A percentile compares a stretch with the other conserved stretches of the same genome.
phyloP scores from a whole-genome alignment of 495 filamentous ascomycete genomes.

The Penicillium canariense region DNA sequence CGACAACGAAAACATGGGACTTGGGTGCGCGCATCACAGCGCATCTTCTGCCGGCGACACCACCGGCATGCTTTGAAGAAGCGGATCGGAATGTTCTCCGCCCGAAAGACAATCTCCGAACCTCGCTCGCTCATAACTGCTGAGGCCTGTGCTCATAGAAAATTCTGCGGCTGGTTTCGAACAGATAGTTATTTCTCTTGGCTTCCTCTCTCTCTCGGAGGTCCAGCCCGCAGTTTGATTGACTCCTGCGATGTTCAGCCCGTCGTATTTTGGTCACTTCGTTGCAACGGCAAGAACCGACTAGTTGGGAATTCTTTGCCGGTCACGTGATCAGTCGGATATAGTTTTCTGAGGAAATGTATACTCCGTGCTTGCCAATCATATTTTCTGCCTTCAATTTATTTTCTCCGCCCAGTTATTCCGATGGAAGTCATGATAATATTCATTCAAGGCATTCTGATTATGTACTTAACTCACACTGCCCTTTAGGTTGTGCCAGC shows the following conservation, averaged over 20 bases:
- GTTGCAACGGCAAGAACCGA: not conserved
- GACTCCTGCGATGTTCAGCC: not conserved
- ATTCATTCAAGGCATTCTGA: not conserved
- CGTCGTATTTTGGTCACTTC: not conserved
- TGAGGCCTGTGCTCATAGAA: not conserved
- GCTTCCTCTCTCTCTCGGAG: not conserved
- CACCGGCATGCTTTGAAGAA: slow-evolving; percentile 46
- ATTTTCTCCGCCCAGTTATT: not conserved
- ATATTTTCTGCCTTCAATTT: not conserved
- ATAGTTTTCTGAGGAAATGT: too few relatives aligned
- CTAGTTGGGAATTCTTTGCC: slow-evolving; percentile 4
- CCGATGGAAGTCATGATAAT: too few relatives aligned
- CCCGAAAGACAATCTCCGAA: slow-evolving; percentile 35
- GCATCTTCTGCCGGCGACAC: slow-evolving; percentile 45
- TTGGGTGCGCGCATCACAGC: slow-evolving; percentile 43
- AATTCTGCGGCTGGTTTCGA: not conserved
- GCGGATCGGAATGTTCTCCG: slow-evolving; percentile 35
- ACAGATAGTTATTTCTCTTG: not conserved
- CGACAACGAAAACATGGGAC: slow-evolving; percentile 43
- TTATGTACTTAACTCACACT: not conserved
- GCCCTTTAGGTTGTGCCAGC: slow-evolving; percentile 1
- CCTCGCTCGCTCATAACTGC: slow-evolving; percentile 32
- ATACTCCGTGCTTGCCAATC: not conserved
- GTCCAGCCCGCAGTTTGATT: not conserved
- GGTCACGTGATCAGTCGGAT: slow-evolving; percentile 21